Base-by-base conservation (phyloP, 2,329 filamentous ascomycete genomes). In the Pezicula carpinea region DNA sequence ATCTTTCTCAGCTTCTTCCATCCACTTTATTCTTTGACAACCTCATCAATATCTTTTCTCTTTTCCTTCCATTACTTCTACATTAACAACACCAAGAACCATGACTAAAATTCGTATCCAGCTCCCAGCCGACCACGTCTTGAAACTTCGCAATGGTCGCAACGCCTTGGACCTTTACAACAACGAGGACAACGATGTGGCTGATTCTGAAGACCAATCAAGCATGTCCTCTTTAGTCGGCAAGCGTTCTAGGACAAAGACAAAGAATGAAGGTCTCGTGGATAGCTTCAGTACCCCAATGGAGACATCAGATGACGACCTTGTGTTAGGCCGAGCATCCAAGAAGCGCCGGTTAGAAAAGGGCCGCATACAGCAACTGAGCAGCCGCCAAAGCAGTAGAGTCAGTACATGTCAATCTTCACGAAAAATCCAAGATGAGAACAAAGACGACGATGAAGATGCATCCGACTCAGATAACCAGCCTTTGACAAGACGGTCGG, bases 81-180 rank as follows among this genome's bases (percentile, higher is more conserved):
- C 8, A 11, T 11, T 4, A 8, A 29, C 26, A 11, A 14, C 18
- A 21, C 19, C 36, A 10, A 13, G 15, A 22, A 15, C 14, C 10
- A 18, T 11, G 21, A 17, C 41, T 39, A 31, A 15, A 22, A 34
- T 11, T 10, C 23, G 26, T 34, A 44, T 34, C 14, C 39, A 79
- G 76, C 61, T 77, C 10, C 56, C 66, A 13, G 69, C 73, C 26
- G 63, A 72, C 29, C 60, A 70, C 26, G 63, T 79, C 3, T 53
- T 74, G 11, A 51, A 61, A 3, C 64, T 73, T 22, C 60, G 68
- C 8, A 73, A 76, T 59, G 76, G 76, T 15, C 57, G 64, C 39
- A 63, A 66, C 50, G 72, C 73, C 15, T 61, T 79, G 18, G 59
- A 70, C 31, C 53, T 62, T 14, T 75, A 69, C 55, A 62, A 67